A percentile compares a stretch with the other conserved stretches of the same genome.
Evolutionary conservation across 345 rosid species (phyloP).

Genomic region (Moricandia moricandioides): DNA sequence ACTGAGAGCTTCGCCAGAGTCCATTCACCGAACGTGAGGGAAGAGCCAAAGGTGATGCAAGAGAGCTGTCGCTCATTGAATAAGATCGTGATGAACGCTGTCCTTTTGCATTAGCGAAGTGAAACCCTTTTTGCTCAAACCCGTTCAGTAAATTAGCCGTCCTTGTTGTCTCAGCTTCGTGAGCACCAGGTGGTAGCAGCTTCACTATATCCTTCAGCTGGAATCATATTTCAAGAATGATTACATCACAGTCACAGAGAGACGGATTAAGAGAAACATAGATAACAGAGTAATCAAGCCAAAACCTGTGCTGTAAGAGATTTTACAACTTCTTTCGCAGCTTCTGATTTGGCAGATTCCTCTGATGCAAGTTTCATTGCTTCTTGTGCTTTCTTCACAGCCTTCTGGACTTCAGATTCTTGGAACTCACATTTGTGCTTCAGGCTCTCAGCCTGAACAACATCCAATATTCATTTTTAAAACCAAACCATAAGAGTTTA

Average conservation of each 20-base stretch:
- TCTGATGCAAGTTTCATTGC: slow-evolving; percentile 66
- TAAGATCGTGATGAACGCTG: slow-evolving; percentile 64
- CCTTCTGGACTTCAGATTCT: slow-evolving; percentile 79
- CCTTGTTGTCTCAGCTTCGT: slow-evolving; percentile 52
- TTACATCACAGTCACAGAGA: not conserved
- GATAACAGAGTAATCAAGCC: slow-evolving; percentile 9
- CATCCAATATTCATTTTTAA: slow-evolving; percentile 13
- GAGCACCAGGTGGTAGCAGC: slow-evolving; percentile 68
- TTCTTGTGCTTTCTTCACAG: slow-evolving; percentile 65
- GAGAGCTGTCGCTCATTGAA: slow-evolving; percentile 46
- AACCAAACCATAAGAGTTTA: not conserved
- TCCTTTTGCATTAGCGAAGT: slow-evolving; percentile 53
- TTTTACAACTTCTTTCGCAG: slow-evolving; percentile 92
- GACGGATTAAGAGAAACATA: not conserved
- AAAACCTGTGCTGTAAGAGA: slow-evolving; percentile 89
- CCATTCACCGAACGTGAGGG: slow-evolving; percentile 47
- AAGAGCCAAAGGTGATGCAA: slow-evolving; percentile 47
- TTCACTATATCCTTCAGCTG: slow-evolving; percentile 94
- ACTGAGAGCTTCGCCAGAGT: slow-evolving; percentile 36
- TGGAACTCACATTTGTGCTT: slow-evolving; percentile 47
- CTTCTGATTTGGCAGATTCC: slow-evolving; percentile 79
- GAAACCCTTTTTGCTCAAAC: slow-evolving; percentile 68
- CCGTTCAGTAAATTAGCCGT: slow-evolving; percentile 51
- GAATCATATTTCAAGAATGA: not conserved
- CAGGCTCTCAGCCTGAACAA: not conserved